phyloP scores from a whole-genome alignment of 202 grass and related monocot genomes.

The Panicum hallii region DNA sequence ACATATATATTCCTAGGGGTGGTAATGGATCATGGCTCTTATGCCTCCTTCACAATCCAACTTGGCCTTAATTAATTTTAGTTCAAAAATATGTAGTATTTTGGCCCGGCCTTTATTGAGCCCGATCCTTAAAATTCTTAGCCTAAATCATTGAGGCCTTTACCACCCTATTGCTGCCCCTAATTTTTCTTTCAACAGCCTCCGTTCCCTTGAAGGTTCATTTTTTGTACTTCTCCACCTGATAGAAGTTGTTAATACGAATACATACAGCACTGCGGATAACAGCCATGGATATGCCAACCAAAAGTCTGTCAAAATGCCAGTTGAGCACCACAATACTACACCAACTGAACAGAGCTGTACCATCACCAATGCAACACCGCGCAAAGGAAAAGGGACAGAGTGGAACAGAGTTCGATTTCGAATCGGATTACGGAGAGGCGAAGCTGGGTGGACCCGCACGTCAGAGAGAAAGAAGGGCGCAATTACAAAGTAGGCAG shows the following conservation, averaged over 20 bases:
- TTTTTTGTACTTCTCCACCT: constrained; percentile 2
- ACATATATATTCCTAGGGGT: not conserved
- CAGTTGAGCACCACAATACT: not conserved
- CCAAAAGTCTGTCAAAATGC: not conserved
- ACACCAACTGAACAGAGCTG: constrained; percentile 12
- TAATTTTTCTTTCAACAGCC: not conserved
- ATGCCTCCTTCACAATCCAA: no score
- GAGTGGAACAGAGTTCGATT: constrained; percentile 1
- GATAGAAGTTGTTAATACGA: not conserved
- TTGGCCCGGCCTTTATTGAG: no score
- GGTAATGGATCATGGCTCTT: no score
- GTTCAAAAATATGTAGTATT: no score
- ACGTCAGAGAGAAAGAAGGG: constrained; percentile 5
- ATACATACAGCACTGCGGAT: not conserved
- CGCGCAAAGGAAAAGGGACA: not conserved
- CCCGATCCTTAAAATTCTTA: no score
- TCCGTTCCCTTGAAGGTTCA: not conserved
- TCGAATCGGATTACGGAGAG: constrained; percentile 23
- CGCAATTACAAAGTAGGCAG: constrained; percentile 6
- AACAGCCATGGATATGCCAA: not conserved
- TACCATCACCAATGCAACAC: constrained; percentile 15
- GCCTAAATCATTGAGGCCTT: no score
- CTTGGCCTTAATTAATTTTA: no score
- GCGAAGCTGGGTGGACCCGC: not conserved
- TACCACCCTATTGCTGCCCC: no score